Conservation (phyloP, 1,284 basidiomycete species). For the Boletus nobilissimus region DNA sequence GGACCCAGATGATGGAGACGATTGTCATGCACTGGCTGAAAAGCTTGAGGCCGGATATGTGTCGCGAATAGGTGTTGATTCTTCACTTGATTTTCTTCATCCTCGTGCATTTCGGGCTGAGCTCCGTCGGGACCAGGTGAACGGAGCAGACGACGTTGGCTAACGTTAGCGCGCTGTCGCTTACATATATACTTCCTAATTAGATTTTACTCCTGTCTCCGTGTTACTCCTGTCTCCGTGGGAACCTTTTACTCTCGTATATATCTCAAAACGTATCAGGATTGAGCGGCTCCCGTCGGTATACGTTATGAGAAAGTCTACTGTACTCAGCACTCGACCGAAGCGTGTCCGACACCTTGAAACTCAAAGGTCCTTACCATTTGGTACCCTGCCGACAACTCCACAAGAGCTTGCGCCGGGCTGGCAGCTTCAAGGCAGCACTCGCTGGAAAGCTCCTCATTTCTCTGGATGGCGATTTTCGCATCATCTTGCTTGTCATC, state of each 20-base stretch:
- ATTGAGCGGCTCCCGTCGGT: neutral
- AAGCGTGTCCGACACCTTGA: slow-evolving; percentile 45
- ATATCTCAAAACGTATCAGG: neutral
- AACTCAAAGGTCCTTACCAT: slow-evolving; percentile 25
- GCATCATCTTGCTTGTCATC: neutral
- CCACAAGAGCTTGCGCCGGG: neutral
- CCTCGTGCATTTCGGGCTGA: neutral
- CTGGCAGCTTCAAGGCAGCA: slow-evolving; percentile 1
- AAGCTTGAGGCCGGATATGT: neutral
- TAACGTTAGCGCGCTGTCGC: too few relatives aligned
- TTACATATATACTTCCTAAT: too few relatives aligned
- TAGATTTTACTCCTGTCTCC: too few relatives aligned
- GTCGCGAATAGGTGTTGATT: neutral
- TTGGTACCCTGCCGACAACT: neutral
- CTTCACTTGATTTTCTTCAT: neutral
- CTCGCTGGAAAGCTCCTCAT: neutral
- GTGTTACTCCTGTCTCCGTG: too few relatives aligned
- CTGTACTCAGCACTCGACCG: too few relatives aligned
- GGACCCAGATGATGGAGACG: neutral
- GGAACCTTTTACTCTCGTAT: neutral
- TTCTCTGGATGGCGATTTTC: slow-evolving; percentile 18
- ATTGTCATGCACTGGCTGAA: neutral
- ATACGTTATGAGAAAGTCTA: slow-evolving; percentile 1
- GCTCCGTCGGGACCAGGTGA: neutral
- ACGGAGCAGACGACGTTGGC: neutral